Base-by-base conservation (phyloP, 495 filamentous ascomycete species). In the Penicillium malachiteum region DNA sequence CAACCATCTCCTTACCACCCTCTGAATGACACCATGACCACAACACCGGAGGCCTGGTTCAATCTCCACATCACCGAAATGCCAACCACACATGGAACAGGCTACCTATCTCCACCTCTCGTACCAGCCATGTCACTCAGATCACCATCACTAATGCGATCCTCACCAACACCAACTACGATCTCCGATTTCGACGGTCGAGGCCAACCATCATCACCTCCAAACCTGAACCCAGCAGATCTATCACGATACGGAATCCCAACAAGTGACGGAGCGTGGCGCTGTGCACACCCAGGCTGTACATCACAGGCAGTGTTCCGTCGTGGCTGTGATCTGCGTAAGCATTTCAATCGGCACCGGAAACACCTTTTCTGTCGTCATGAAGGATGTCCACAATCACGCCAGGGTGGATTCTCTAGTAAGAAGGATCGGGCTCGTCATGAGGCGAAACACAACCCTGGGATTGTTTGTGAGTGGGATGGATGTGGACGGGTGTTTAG, bases 281-380 rank as follows among this genome's bases (percentile, higher is more conserved):
- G 74, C 35, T 87, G 84, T 62, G 78, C 76, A 7, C 80, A 82
- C 61, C 81, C 78, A 1, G 75, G 77, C 13, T 87, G 84, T 61
- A 71, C 79, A 12, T 85, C 82, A 1, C 73, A 76, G 47, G 74
- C 82, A 3, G 46, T 71, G 0, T 87, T 87, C 60, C 80, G 77
- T 7, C 75, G 84, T 26, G 81, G 81, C 51, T 87, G 84, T 62
- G 84, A 87, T 60, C 72, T 87, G 35, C 77, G 84, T 26, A 87
- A 87, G 59, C 84, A 87, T 59, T 84, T 76, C 67, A 84, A 84
- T 62, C 72, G 84, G 0, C 84, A 87, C 64, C 79, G 75, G 8
- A 86, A 86, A 55, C 73, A 81, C 17, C 76, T 85, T 26, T 85
- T 86, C 66, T 87, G 84, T 65, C 82, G 82, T 2, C 73, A 83